phyloP scores from a whole-genome alignment of 495 filamentous ascomycete genomes.

The Podospora comata region DNA sequence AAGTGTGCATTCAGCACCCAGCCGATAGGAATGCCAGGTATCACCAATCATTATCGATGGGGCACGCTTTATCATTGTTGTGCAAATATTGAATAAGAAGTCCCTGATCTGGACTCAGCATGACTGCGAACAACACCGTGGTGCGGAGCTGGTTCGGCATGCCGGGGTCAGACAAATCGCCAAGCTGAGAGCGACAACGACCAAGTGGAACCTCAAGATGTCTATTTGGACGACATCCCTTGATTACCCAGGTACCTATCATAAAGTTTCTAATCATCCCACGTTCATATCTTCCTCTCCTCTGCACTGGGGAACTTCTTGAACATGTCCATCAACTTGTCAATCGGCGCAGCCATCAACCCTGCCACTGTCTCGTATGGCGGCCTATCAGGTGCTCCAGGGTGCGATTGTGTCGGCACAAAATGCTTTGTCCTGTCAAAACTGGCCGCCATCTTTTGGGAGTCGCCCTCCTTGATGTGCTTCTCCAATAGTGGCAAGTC shows the following conservation, averaged over 20 bases:
- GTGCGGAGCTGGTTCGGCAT: background rate
- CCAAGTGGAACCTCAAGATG: background rate
- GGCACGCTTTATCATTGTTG: background rate
- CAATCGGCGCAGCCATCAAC: slow-evolving; percentile 51
- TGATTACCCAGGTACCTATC: background rate
- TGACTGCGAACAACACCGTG: background rate
- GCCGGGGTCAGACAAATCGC: background rate
- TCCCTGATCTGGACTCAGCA: background rate
- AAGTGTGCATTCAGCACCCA: background rate
- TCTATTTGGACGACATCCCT: background rate
- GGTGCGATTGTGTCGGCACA: slow-evolving; percentile 57
- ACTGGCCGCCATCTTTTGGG: slow-evolving; percentile 45
- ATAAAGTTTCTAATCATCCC: too few species aligned
- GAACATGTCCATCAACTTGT: slow-evolving; percentile 50
- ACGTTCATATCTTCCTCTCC: background rate
- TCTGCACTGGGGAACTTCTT: slow-evolving; percentile 42
- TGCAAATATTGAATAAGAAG: background rate
- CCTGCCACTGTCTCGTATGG: slow-evolving; percentile 51
- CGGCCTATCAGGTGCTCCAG: slow-evolving; percentile 48
- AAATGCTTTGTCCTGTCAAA: slow-evolving; percentile 61
- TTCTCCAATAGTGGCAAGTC: slow-evolving; percentile 58
- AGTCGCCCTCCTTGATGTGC: slow-evolving; percentile 37
- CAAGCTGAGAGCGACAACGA: background rate
- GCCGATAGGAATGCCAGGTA: background rate
- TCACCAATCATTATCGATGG: background rate